Percentiles rank a stretch among this genome's conserved stretches.
Evolutionary conservation across 192 early-diverging fungal species (phyloP).

Genomic region (Jimgerdemannia flammicorona): DNA sequence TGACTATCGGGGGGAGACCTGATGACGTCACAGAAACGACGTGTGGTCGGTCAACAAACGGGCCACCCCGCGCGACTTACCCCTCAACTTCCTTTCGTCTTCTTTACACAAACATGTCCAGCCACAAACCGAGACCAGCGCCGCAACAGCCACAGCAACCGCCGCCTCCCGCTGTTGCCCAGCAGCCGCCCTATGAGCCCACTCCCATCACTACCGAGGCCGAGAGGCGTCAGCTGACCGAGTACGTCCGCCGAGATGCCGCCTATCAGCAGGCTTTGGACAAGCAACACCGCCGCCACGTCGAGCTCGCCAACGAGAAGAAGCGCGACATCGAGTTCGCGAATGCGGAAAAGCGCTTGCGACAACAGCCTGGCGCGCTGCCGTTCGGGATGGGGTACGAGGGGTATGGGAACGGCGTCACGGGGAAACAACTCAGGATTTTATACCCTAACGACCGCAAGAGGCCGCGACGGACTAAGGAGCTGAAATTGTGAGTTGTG

Average conservation of each 20-base stretch:
- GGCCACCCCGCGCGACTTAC: too few relatives aligned
- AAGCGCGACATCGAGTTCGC: slow-evolving; percentile 30
- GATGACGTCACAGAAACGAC: too few relatives aligned
- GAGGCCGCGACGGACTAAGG: slow-evolving; percentile 37
- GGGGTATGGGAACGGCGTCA: slow-evolving; percentile 52
- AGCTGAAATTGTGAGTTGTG: slow-evolving; percentile 46
- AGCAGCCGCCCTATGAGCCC: background rate
- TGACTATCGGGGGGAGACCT: too few relatives aligned
- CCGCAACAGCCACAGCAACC: background rate
- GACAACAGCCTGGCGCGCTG: slow-evolving; percentile 23
- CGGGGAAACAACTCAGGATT: slow-evolving; percentile 35
- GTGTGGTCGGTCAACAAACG: too few relatives aligned
- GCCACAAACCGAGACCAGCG: background rate
- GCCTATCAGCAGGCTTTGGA: slow-evolving; percentile 48
- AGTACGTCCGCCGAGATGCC: slow-evolving; percentile 38
- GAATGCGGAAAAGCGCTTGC: slow-evolving; percentile 27
- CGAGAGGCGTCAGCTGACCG: background rate
- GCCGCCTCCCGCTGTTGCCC: too few relatives aligned
- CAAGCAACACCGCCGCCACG: slow-evolving; percentile 41
- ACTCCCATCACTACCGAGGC: background rate
- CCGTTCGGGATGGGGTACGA: slow-evolving; percentile 59
- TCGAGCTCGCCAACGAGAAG: slow-evolving; percentile 38
- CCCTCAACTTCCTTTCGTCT: too few relatives aligned
- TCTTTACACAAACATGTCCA: background rate
- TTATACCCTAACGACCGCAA: slow-evolving; percentile 45